Conservation (phyloP, 2,329 filamentous ascomycete genomes). For the Lachnellula suecica region DNA sequence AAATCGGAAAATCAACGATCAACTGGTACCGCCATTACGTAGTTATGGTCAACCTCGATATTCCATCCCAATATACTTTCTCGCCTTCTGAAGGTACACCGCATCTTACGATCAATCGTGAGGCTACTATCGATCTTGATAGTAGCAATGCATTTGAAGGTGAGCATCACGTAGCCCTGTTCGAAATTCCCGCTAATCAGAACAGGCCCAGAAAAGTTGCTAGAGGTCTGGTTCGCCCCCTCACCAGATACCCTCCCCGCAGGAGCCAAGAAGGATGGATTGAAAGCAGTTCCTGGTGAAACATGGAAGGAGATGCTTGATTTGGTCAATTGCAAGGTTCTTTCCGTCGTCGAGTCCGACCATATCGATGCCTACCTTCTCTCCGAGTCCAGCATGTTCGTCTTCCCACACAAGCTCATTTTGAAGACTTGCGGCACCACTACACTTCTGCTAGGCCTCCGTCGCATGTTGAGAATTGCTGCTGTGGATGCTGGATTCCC, state of each 20-base stretch:
- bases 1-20: constrained; percentile 2
- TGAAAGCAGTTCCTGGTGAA: constrained; percentile 82
- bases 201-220: constrained; percentile 86
- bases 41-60: constrained; percentile 83
- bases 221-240: constrained; percentile 97
- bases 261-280: constrained; percentile 68
- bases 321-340: constrained; percentile 96
- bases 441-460: constrained; percentile 84
- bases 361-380: constrained; percentile 94
- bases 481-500: constrained; percentile 87
- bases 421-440: constrained; percentile 98
- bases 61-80: constrained; percentile 78
- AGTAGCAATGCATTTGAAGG: constrained; percentile 96
- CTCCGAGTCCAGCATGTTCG: constrained; percentile 99
- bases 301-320: constrained; percentile 97
- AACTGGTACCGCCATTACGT: constrained; percentile 23
- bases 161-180: constrained; percentile 36
- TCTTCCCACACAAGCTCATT: constrained; percentile 99
- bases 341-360: constrained; percentile 90
- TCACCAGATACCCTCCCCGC: constrained; percentile 71
- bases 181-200: constrained; percentile 25
- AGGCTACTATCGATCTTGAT: constrained; percentile 89
- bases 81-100: constrained; percentile 82
- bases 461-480: constrained; percentile 89
- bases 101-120: constrained; percentile 93